Evolutionary conservation across 2,329 filamentous ascomycete species (phyloP).

Genomic region (Chalara sp.): DNA sequence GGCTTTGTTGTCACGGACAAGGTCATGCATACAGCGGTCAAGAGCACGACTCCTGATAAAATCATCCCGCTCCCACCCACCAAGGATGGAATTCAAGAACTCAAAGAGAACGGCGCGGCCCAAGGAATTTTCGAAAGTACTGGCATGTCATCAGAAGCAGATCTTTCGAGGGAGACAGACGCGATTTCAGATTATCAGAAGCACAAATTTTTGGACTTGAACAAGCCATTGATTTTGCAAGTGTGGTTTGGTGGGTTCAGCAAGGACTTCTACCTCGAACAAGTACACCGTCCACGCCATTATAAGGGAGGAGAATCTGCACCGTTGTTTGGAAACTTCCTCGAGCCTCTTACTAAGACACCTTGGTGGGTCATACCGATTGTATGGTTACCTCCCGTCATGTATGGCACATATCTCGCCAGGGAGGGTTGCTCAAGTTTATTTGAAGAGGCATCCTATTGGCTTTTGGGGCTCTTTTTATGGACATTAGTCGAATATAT

Average conservation of each 20-base stretch:
- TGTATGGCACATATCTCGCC: constrained; percentile 65
- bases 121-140: constrained; percentile 52
- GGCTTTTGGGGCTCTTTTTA: constrained; percentile 61
- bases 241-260: constrained; percentile 82
- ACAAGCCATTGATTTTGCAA: constrained; percentile 76
- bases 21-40: constrained; percentile 28
- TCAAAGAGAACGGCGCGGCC: constrained; percentile 31
- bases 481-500: constrained; percentile 91
- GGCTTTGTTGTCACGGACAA: constrained; percentile 66
- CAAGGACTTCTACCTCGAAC: constrained; percentile 95
- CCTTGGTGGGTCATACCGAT: constrained; percentile 87
- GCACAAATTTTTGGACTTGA: constrained; percentile 91
- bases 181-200: constrained; percentile 67
- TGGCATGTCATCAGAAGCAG: constrained; percentile 83
- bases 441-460: constrained; percentile 51
- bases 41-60: constrained; percentile 25
- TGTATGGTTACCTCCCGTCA: constrained; percentile 76
- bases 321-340: constrained; percentile 92
- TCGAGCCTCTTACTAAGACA: constrained; percentile 95
- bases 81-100: constrained; percentile 38
- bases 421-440: constrained; percentile 49
- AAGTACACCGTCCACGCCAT: constrained; percentile 91
- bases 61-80: constrained; percentile 26
- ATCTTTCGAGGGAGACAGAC: constrained; percentile 83
- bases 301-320: constrained; percentile 92